Conservation (phyloP, 1,284 basidiomycete species). For the Thecaphora frezii region DNA sequence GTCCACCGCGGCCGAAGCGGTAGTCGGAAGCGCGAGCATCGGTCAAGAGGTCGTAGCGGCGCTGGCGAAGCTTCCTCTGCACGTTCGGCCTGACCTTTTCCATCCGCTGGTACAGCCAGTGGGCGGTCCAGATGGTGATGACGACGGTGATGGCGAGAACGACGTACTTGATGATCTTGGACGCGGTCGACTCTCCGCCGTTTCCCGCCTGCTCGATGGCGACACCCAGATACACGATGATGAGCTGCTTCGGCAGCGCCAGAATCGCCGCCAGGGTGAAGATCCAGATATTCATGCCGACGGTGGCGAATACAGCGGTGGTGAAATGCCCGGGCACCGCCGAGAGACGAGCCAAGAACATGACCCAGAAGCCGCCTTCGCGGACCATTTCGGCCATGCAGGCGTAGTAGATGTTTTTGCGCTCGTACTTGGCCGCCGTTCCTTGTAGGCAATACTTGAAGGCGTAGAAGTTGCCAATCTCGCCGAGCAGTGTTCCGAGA, state of each 20-base stretch:
- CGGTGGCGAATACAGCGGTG: constrained; percentile 76
- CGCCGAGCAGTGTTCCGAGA: constrained; percentile 49
- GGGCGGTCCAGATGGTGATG: constrained; percentile 76
- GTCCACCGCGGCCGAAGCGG: constrained; percentile 24
- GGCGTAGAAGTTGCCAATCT: constrained; percentile 60
- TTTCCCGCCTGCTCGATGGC: constrained; percentile 45
- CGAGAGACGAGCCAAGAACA: constrained; percentile 49
- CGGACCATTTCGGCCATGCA: constrained; percentile 75
- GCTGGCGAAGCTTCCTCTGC: constrained; percentile 65
- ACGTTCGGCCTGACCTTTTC: constrained; percentile 72
- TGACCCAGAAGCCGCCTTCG: constrained; percentile 71
- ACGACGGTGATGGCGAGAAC: constrained; percentile 59
- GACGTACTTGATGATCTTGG: constrained; percentile 54
- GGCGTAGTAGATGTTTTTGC: constrained; percentile 72
- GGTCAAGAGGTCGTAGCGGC: constrained; percentile 63
- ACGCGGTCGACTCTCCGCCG: constrained; percentile 41
- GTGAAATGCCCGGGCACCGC: constrained; percentile 65
- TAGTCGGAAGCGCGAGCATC: constrained; percentile 10
- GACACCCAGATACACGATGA: constrained; percentile 54
- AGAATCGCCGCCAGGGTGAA: constrained; percentile 73
- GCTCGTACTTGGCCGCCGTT: constrained; percentile 72
- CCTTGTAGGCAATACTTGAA: constrained; percentile 69
- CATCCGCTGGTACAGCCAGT: constrained; percentile 79
- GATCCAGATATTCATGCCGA: constrained; percentile 70
- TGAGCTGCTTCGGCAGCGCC: constrained; percentile 71